Evolutionary conservation across 2,329 filamentous ascomycete species (phyloP), one percentile per base, ranked within the genome.

Genomic region (Grosmannia penicillata): DNA sequence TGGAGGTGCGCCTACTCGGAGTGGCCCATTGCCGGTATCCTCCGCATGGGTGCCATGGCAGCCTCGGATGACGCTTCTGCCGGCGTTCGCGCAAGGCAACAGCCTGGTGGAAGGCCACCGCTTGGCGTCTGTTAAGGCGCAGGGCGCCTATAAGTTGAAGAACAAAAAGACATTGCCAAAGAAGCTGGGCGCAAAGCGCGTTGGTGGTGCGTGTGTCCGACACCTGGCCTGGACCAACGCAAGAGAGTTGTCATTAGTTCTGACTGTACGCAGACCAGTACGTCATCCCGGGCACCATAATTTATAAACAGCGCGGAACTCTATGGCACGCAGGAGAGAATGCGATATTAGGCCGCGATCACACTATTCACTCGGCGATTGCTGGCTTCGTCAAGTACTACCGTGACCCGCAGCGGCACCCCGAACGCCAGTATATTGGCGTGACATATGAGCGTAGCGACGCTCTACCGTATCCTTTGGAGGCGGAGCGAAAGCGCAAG

Each of bases 341-440:
- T 62, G 84, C 82, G 59, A 82, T 78, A 51, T 89, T 96, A 68
- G 91, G 91, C 36, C 81, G 91, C 44, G 87, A 98, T 59, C 91
- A 96, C 66, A 96, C 89, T 36, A 93, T 98, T 56, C 93, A 83
- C 60, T 78, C 91, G 38, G 78, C 77, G 43, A 74, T 81, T 40
- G 70, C 80, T 4, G 91, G 91, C 46, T 98, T 93, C 60, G 91
- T 98, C 43, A 86, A 91, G 51, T 98, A 94, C 72, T 98, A 98
- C 68, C 77, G 80, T 54, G 89, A 98, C 55, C 86, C 87, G 0
- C 60, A 70, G 24, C 71, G 68, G 42, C 85, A 96, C 58, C 82
- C 87, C 1, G 82, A 85, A 48, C 75, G 87, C 43, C 84, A 93
- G 58, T 98, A 87, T 66, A 98, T 98, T 52, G 91, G 91, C 44